These are phyloP conservation scores for Schizophyllum commune DNA, from an alignment of 1,284 basidiomycete genomes.

Conservation along the genomic window DNA sequence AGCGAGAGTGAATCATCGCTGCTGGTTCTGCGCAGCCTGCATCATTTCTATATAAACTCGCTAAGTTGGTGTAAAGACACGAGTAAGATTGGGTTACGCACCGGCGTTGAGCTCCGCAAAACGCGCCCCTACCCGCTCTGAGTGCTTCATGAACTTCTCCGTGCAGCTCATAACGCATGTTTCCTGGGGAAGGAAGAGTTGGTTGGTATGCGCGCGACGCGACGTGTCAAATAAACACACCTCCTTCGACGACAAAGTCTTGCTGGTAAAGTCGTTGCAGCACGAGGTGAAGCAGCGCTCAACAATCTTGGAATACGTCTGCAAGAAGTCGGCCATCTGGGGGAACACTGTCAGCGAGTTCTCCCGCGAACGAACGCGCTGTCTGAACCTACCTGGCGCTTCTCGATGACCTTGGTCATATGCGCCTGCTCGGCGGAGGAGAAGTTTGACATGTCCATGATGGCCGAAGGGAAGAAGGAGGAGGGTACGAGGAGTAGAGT, in stretches of 20 bases:
- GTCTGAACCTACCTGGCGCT: slow-evolving; percentile 68
- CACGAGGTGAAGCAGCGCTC: slow-evolving; percentile 95
- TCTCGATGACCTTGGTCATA: slow-evolving; percentile 87
- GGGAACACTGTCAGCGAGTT: background rate
- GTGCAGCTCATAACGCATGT: slow-evolving; percentile 67
- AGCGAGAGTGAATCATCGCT: background rate
- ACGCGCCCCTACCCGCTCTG: slow-evolving; percentile 87
- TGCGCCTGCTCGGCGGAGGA: slow-evolving; percentile 84
- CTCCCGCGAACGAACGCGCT: slow-evolving; percentile 2
- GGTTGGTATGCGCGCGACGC: background rate
- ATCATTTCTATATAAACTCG: background rate
- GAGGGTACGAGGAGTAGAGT: background rate
- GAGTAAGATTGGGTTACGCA: slow-evolving; percentile 27
- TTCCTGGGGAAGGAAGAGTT: slow-evolving; percentile 39
- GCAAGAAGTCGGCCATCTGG: slow-evolving; percentile 98
- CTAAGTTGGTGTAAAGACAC: background rate
- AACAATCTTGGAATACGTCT: slow-evolving; percentile 92
- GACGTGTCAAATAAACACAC: slow-evolving; percentile 31
- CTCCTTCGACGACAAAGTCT: slow-evolving; percentile 90
- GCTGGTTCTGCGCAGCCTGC: background rate
- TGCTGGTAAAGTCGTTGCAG: slow-evolving; percentile 95
- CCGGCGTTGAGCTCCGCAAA: slow-evolving; percentile 90
- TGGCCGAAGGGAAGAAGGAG: background rate
- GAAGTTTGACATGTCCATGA: slow-evolving; percentile 84
- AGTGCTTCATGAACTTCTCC: slow-evolving; percentile 97